Evolutionary conservation across 192 early-diverging fungal genomes (phyloP).

Genomic region (Linnemannia schmuckeri): DNA sequence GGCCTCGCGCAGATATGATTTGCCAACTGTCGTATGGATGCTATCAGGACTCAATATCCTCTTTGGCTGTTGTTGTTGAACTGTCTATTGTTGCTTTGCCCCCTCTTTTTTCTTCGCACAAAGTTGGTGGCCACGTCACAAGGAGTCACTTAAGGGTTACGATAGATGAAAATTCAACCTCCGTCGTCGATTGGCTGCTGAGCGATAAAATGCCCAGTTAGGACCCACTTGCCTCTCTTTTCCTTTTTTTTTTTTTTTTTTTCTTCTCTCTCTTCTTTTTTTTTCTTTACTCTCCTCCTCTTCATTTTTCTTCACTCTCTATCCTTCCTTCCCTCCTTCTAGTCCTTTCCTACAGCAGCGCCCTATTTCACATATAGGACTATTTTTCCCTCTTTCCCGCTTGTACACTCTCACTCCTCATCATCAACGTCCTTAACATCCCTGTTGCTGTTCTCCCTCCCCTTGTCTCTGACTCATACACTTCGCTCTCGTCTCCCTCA

Average conservation of each 20-base stretch:
- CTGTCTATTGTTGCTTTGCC: not conserved
- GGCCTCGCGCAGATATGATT: not conserved
- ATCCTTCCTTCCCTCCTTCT: not conserved
- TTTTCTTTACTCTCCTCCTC: not conserved
- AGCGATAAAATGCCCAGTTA: not conserved
- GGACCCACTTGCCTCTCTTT: not conserved
- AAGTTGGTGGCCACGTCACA: constrained; percentile 4
- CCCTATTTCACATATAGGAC: not conserved
- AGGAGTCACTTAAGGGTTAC: not conserved
- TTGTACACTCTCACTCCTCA: not conserved
- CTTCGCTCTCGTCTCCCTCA: not conserved
- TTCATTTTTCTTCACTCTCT: not conserved
- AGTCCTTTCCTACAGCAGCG: not conserved
- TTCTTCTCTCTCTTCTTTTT: not conserved
- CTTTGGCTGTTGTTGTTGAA: not conserved
- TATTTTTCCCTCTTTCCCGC: not conserved
- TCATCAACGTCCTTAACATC: not conserved
- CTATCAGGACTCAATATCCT: not conserved
- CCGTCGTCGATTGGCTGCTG: not conserved
- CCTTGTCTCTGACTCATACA: not conserved
- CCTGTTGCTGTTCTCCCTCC: not conserved
- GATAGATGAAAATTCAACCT: constrained; percentile 7
- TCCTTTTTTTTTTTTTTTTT: not conserved
- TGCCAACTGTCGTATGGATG: not conserved
- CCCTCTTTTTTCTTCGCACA: too few relatives aligned